Base-by-base conservation (phyloP, 306 rosid species). In the Fragaria ananassa region DNA sequence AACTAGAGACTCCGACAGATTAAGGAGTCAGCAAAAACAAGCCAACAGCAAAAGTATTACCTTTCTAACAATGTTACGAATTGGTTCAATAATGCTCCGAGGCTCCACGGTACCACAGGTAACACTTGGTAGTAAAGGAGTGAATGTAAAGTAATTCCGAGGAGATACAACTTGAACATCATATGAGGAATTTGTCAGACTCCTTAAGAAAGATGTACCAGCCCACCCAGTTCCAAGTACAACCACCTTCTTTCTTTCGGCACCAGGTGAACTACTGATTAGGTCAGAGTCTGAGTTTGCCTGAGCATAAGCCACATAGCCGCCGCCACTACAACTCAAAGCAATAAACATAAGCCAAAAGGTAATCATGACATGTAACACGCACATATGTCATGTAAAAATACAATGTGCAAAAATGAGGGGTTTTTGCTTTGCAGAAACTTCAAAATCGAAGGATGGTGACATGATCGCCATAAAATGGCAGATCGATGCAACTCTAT, bases 211-310 rank as follows among this genome's bases (percentile, higher is more conserved):
- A 83, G 96, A 92, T 7, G 99, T 95, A 44, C 88, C 92, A 23
- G 96, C 99, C 99, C 99, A 95, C 25, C 99, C 99, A n/a, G 97
- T 95, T 79, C 99, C 99, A 74, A 95, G 91, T 62, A 95, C 91
- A 39, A 95, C 96, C 76, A 95, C 96, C 78, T 88, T 95, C 82
- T 91, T 91, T 84, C 83, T 92, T 70, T 76, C 91, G 29, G 51
- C 83, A 75, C 79, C 89, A 9, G 73, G 72, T 15, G 75, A 34
- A 64, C 78, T 57, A 10, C 63, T 81, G 25, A 42, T 27, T 71
- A 80, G 74, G 78, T 54, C 73, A 1, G 86, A 83, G 41, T 85
- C 69, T 65, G 84, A 66, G 84, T 50, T 77, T 0, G 87, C 87
- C 56, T 87, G 93, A 3, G 93, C 90, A 74, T 87, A 95, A 6